phyloP scores from a whole-genome alignment of 208 protist genomes.

The Acanthamoeba triangularis region DNA sequence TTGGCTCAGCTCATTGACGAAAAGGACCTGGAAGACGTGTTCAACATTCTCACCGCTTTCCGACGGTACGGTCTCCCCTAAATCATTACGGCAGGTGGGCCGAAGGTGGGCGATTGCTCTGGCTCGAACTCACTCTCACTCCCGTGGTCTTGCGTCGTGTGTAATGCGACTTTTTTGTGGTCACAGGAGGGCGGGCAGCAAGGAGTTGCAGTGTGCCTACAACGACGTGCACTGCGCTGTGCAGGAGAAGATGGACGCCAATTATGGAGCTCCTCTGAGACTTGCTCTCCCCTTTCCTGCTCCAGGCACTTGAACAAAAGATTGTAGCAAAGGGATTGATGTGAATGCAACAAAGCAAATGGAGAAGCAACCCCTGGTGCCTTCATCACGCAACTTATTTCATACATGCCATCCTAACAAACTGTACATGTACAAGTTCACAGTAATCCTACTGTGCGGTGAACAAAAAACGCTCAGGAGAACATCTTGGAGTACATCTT shows the following conservation, averaged over 20 bases:
- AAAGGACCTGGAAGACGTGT: slow-evolving; percentile 17
- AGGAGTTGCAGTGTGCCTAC: not conserved
- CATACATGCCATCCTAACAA: no score
- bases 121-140: no score
- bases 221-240: not conserved
- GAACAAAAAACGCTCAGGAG: no score
- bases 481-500: slow-evolving; percentile 72
- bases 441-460: no score
- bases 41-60: slow-evolving; percentile 8
- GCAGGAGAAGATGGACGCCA: not conserved
- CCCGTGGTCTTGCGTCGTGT: not conserved
- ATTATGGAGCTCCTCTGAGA: not conserved
- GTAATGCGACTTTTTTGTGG: not conserved
- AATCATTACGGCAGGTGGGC: no score
- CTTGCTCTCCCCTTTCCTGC: not conserved
- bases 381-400: no score
- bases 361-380: no score
- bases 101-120: no score
- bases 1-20: not conserved
- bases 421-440: no score
- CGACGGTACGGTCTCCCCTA: slow-evolving; percentile 16
- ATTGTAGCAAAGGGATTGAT: no score
- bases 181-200: not conserved
- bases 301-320: no score
- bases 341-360: no score